A percentile compares a stretch with the other conserved stretches of the same genome.
phyloP scores from a whole-genome alignment of 2,329 filamentous ascomycete species.

The Nakataea oryzae region DNA sequence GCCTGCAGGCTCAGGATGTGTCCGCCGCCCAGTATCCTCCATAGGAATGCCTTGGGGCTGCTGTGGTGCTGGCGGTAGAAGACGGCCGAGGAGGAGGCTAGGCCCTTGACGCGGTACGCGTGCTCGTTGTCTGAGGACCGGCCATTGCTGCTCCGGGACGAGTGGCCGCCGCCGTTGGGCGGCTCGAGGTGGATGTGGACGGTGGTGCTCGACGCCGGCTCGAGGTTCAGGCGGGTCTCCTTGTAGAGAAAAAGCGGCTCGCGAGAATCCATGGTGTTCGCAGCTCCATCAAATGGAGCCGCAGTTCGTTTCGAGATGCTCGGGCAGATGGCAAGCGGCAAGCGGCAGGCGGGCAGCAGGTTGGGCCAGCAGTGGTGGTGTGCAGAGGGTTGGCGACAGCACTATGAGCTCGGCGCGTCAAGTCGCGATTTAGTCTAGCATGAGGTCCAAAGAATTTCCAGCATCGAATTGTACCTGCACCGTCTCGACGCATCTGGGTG shows the following conservation, averaged over 20 bases:
- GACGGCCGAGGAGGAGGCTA: constrained; percentile 71
- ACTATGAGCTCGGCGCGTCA: neutral
- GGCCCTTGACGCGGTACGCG: constrained; percentile 58
- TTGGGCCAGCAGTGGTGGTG: neutral
- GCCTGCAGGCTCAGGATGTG: constrained; percentile 73
- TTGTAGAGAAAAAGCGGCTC: constrained; percentile 64
- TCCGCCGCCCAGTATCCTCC: constrained; percentile 76
- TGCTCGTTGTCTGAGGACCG: constrained; percentile 54
- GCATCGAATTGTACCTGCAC: neutral
- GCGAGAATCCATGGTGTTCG: constrained; percentile 52
- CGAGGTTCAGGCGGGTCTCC: constrained; percentile 77
- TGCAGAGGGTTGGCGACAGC: neutral
- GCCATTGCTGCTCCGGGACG: constrained; percentile 23
- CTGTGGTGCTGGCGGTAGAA: constrained; percentile 71
- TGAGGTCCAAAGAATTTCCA: neutral
- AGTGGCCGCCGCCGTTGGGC: constrained; percentile 22
- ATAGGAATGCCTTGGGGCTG: constrained; percentile 78
- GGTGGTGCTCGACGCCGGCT: constrained; percentile 59
- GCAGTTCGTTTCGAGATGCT: neutral
- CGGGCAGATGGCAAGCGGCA: constrained; percentile 6
- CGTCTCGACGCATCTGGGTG: neutral
- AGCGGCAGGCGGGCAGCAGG: no score
- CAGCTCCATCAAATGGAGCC: constrained; percentile 36
- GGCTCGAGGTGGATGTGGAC: constrained; percentile 60
- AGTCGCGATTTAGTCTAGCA: neutral